Evolutionary conservation across 2,329 filamentous ascomycete genomes (phyloP).

Genomic region (Ophiocordyceps sinensis): DNA sequence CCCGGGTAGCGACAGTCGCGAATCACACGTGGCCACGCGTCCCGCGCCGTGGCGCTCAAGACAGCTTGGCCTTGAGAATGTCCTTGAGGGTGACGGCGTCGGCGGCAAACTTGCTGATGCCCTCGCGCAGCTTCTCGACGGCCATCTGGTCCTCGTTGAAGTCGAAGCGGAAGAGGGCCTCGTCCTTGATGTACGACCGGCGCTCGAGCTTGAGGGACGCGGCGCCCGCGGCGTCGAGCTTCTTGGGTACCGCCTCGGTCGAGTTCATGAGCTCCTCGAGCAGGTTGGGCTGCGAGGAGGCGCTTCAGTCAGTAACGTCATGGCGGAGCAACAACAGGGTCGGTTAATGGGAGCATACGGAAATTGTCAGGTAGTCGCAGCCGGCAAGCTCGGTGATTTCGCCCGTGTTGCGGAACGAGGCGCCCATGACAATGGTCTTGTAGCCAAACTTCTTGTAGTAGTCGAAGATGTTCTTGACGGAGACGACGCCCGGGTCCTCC

Average conservation of each 20-base stretch:
- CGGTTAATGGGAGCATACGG: constrained; percentile 41
- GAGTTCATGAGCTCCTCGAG: constrained; percentile 92
- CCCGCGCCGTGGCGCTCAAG: constrained; percentile 4
- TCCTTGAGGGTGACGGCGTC: constrained; percentile 89
- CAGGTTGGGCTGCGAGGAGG: constrained; percentile 61
- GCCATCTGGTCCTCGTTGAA: constrained; percentile 99
- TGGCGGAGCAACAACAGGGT: not conserved
- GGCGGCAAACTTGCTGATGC: constrained; percentile 98
- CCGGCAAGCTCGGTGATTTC: constrained; percentile 98
- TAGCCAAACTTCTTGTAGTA: constrained; percentile 99
- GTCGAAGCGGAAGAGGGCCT: constrained; percentile 88
- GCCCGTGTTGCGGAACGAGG: constrained; percentile 89
- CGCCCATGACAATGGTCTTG: constrained; percentile 99
- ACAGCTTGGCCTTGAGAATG: constrained; percentile 78
- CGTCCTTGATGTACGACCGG: constrained; percentile 81
- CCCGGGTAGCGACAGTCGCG: too few species aligned
- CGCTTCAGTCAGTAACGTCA: constrained; percentile 6
- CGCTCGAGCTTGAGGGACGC: constrained; percentile 61
- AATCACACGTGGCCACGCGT: too few species aligned
- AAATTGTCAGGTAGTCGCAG: constrained; percentile 98
- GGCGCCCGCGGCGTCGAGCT: constrained; percentile 64
- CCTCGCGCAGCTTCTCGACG: constrained; percentile 96
- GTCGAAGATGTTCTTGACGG: constrained; percentile 90
- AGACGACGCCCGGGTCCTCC: constrained; percentile 93
- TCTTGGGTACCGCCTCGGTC: constrained; percentile 68